Evolutionary conservation across 345 rosid species (phyloP).

Genomic region (Cochlearia excelsa): DNA sequence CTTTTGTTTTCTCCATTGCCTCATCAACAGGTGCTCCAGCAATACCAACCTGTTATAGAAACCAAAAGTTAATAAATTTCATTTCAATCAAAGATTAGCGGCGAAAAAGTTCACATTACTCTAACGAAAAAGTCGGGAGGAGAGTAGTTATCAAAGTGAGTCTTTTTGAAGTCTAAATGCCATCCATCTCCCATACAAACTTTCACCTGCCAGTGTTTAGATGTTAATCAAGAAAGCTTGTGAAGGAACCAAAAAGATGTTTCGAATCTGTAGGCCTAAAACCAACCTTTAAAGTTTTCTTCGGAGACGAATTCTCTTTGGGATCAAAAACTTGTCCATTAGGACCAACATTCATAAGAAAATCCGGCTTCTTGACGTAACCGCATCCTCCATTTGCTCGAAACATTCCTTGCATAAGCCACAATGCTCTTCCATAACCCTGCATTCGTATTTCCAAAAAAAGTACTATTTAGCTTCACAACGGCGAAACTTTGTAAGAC

Average conservation of each 20-base stretch:
- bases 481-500: background rate
- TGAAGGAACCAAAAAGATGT: background rate
- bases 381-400: conserved; percentile 92
- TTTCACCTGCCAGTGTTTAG: conserved; percentile 50
- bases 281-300: conserved; percentile 67
- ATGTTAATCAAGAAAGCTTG: conserved; percentile 13
- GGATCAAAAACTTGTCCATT: conserved; percentile 52
- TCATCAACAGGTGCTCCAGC: conserved; percentile 74
- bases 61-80: background rate
- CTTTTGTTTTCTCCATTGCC: conserved; percentile 61
- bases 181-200: conserved; percentile 91
- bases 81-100: background rate
- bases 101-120: conserved; percentile 40
- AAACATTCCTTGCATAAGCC: conserved; percentile 95
- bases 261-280: background rate
- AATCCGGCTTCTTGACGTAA: conserved; percentile 79
- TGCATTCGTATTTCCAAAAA: conserved; percentile 16
- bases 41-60: conserved; percentile 51
- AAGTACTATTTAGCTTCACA: background rate
- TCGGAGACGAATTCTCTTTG: conserved; percentile 36
- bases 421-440: conserved; percentile 81
- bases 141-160: conserved; percentile 76
- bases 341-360: conserved; percentile 47
- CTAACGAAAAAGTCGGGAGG: conserved; percentile 88
- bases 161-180: conserved; percentile 65